Base-by-base conservation (phyloP, 306 rosid species). In the Heteromeles arbutifolia region DNA sequence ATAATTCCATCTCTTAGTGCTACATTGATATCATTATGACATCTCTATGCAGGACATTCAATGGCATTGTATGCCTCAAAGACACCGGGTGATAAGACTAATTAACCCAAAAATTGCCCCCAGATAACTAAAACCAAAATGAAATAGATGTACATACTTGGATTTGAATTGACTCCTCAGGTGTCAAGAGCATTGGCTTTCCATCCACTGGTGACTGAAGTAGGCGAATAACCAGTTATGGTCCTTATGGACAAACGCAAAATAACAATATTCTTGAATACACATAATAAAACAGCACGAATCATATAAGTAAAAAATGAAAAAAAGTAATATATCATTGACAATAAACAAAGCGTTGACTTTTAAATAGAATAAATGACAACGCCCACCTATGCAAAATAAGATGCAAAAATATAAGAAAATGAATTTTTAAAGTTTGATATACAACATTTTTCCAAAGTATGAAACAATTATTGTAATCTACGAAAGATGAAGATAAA, bases 121-220 rank as follows among this genome's bases (percentile, higher is more conserved):
- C 56, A 58, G 39, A 54, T 10, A 43, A 72, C 53, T 19, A 67
- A 59, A 25, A 67, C 67, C 37, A 1, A 69, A 73, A 52, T 8
- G 41, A 58, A 69, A 37, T 32, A 75, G 21, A 25, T 31, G 69
- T 63, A 78, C 90, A 45, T 86, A 92, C 98, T 83, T 95, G 99
- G 82, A 95, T 90, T 82, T 92, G 92, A 83, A 95, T 90, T 32
- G 97, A 95, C 66, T 95, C 99, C 87, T 92, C 97, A 22, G 97
- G 99, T 65, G 99, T 95, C 41, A 95, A 87, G 69, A 95, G 97
- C 99, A 95, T 95, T 22, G 92, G 97, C 85, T 95, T 92, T 85
- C 99, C 99, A 82, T 95, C 99, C 48, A 92, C 93, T 2, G 97
- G 97, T 54, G 99, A 95, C 97, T 95, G 87, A 68, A 78, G 41